Conservation (phyloP, 1,139 yeast genomes). For the Kurtzmaniella natalensis region DNA sequence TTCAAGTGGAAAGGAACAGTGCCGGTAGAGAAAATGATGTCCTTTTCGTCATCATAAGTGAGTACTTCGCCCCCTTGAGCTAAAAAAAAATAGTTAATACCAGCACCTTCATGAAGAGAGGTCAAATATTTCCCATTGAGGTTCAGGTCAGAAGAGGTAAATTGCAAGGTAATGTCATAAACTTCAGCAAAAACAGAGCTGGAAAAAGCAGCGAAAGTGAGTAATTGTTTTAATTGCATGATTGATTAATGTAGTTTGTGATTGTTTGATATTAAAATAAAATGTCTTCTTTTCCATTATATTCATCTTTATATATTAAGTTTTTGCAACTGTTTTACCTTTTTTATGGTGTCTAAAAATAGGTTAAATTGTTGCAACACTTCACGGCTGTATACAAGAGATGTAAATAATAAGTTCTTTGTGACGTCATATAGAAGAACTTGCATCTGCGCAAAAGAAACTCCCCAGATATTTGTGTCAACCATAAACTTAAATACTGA, state of each 20-base stretch:
- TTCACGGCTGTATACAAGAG: too few species aligned
- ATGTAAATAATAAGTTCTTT: too few species aligned
- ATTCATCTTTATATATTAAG: too few species aligned
- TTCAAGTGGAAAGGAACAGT: background rate
- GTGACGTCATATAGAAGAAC: too few species aligned
- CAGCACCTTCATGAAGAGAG: conserved; percentile 18
- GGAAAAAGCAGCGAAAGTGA: conserved; percentile 7
- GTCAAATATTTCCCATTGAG: conserved; percentile 10
- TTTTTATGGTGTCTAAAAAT: too few species aligned
- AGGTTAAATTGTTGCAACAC: too few species aligned
- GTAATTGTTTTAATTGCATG: conserved; percentile 8
- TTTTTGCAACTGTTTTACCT: too few species aligned
- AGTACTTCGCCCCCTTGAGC: conserved; percentile 10
- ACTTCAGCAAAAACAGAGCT: conserved; percentile 6
- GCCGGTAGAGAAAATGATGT: background rate
- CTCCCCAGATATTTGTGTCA: too few species aligned
- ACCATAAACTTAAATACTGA: too few species aligned
- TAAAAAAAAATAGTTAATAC: conserved; percentile 15
- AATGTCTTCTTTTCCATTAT: too few species aligned
- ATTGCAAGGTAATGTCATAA: conserved; percentile 4
- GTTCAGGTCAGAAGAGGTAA: conserved; percentile 8
- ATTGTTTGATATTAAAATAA: too few species aligned
- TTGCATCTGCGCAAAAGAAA: too few species aligned
- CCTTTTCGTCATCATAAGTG: conserved; percentile 8
- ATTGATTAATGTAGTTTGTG: background rate